These are phyloP conservation scores for Puccinellia tenuiflora DNA, from an alignment of 176 grass and related monocot genomes.

Conservation along the genomic window DNA sequence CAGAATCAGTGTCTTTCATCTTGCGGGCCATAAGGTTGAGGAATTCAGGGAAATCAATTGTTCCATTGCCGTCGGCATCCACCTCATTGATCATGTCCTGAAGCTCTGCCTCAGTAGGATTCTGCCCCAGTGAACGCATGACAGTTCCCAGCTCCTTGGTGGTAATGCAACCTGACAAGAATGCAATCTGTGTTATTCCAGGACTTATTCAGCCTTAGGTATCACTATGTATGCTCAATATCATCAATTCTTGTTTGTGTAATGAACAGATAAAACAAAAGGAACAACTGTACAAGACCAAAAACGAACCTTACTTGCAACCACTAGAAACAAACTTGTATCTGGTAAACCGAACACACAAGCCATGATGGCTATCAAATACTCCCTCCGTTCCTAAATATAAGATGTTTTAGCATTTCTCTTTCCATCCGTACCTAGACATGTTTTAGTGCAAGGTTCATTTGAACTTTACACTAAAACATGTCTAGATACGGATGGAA, in stretches of 20 bases:
- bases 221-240: background rate
- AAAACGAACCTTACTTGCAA: background rate
- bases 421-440: no score
- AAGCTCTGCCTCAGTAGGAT: constrained; percentile 41
- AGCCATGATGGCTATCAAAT: background rate
- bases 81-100: constrained; percentile 42
- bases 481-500: no score
- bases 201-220: background rate
- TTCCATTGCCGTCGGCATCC: constrained; percentile 40
- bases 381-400: no score
- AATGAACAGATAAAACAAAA: background rate
- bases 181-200: background rate
- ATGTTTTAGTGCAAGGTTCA: no score
- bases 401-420: no score
- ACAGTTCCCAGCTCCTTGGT: constrained; percentile 45
- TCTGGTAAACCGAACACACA: background rate
- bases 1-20: constrained; percentile 36
- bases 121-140: constrained; percentile 46
- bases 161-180: constrained; percentile 34
- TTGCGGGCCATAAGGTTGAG: constrained; percentile 34
- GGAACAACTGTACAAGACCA: background rate
- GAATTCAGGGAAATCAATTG: constrained; percentile 46
- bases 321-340: background rate
- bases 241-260: background rate
- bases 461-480: no score